Evolutionary conservation across 2,329 filamentous ascomycete species (phyloP), one percentile per base, ranked within the genome.

Genomic region (Mollisia scopiformis): DNA sequence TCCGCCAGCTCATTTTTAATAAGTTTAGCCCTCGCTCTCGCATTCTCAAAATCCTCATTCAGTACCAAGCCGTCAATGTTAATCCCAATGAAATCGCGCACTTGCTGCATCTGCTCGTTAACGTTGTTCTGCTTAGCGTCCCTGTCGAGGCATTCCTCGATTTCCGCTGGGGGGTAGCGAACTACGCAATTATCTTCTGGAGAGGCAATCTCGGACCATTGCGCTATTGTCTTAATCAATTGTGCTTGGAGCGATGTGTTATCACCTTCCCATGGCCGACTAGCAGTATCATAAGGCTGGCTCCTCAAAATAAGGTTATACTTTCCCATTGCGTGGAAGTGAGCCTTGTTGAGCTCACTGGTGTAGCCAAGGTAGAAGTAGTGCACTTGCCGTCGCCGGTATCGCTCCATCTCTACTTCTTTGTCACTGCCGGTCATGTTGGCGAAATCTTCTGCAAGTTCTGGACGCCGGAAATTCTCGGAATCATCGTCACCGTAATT

Each of bases 401-500:
- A 66, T 37, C 59, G 53, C 23, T 68, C 59, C 58, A 65, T 64
- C 53, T 68, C 61, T 37, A 60, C 23, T 56, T 64, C 57, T 52
- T 62, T 65, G 28, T 64, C 64, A 46, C 57, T 57, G 47, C 55
- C 54, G 10, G 57, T 61, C 59, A 68, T 61, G 27, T 16, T 50
- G 37, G 47, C 58, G 49, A 68, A 62, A 61, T 62, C 54, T 30
- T 62, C 33, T 19, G 59, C 41, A 39, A 67, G 55, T 25, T 61
- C 54, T 55, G 65, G 64, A 51, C 49, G 59, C 25, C 56, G 52
- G 49, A 68, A 63, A 31, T 66, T 62, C 52, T 65, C 63, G 4
- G 61, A 67, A 33, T 64, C 63, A 52, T 67, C 58, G 56, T 75
- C 72, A 13, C 72, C 73, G 66, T 70, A 74, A 41, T 75, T 75